phyloP scores from a whole-genome alignment of 129 eudicot genomes.

The Tanacetum coccineum region DNA sequence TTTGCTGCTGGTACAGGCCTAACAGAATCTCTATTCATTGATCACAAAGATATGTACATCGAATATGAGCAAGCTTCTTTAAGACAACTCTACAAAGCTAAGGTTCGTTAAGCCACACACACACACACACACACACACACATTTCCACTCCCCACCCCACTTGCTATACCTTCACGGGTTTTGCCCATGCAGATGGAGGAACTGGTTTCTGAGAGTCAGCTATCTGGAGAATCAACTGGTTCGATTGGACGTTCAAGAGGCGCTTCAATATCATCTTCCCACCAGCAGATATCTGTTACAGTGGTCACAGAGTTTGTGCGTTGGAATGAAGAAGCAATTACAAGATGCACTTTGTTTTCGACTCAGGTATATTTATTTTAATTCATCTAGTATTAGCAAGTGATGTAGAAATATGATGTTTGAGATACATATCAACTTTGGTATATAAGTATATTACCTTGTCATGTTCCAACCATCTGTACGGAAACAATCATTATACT shows the following conservation, averaged over 20 bases:
- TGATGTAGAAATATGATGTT: not conserved
- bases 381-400: conserved; percentile 13
- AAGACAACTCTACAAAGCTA: conserved; percentile 84
- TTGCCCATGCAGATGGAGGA: conserved; percentile 68
- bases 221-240: conserved; percentile 71
- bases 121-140: not conserved
- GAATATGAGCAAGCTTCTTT: conserved; percentile 95
- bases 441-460: conserved; percentile 10
- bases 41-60: conserved; percentile 84
- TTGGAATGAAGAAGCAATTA: conserved; percentile 98
- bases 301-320: conserved; percentile 98
- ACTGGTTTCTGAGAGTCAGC: conserved; percentile 80
- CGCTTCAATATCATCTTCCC: conserved; percentile 77
- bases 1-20: conserved; percentile 49
- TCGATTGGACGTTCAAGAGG: conserved; percentile 94
- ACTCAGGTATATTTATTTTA: conserved; percentile 55
- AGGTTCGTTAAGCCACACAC: conserved; percentile 38
- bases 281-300: conserved; percentile 94
- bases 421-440: conserved; percentile 14
- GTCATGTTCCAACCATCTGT: not conserved
- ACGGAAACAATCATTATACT: not conserved
- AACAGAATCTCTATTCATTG: conserved; percentile 86
- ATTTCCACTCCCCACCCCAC: not conserved
- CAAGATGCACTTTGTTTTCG: conserved; percentile 85
- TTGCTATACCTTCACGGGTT: conserved; percentile 27